Evolutionary conservation across 2,329 filamentous ascomycete genomes (phyloP), one percentile per base, ranked within the genome.

Genomic region (Botrytis galanthina): DNA sequence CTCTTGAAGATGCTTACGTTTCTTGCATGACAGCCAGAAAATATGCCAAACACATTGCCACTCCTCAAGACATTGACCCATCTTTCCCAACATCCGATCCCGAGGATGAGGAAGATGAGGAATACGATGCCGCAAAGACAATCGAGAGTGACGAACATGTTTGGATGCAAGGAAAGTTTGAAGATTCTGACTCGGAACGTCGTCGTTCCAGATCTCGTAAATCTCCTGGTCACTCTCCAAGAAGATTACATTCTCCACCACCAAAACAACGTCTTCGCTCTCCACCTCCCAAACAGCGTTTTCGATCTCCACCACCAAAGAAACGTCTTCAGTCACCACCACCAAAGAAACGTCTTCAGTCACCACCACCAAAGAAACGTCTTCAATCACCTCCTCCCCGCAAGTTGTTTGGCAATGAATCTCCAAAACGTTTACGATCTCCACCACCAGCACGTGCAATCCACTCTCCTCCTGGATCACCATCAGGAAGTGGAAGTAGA

Each of bases 21-120:
- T 93, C 93, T 3, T 94, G 92, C 78, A 87, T 97, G 73, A 92
- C 95, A 79, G 91, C 93, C 72, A 91, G 93, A 77, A 92, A 94
- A 78, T 91, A 91, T 64, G 91, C 92, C 77, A 97, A 95, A 84
- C 92, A 95, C 75, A 90, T 92, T 75, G 81, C 89, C 44, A 93
- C 95, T 44, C 95, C 96, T n/a, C 96, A 98, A 81, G 96, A 98
- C 78, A 97, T 98, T 74, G 96, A 99, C 80, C 96, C 96, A 1
- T 98, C 95, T 80, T 99, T 99, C 81, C 96, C 96, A 0, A 95
- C 94, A 0, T 97, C 95, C 0, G 96, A 98, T 78, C 93, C 92
- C 0, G 96, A 99, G 78, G 90, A 94, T 77, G 91, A 95, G 42
- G 93, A 93, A 64, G 92, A 94, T 54, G 90, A 93, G 59, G 90